phyloP scores from a whole-genome alignment of 116 monocot genomes.

The Dioscorea cayenensis region DNA sequence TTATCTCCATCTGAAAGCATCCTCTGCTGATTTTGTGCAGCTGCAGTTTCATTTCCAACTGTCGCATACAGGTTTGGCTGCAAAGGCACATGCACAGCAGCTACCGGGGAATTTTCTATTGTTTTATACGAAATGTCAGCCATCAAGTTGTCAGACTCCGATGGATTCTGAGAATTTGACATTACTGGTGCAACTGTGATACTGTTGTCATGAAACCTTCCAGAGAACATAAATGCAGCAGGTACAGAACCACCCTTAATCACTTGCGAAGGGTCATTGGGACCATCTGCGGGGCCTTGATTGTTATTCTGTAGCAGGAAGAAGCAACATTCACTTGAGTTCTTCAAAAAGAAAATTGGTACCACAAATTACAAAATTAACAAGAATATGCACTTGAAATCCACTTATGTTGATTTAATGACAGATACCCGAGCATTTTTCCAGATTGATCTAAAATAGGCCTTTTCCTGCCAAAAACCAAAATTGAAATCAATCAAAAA shows the following conservation, averaged over 20 bases:
- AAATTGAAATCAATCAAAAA: not conserved
- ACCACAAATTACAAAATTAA: too few species aligned
- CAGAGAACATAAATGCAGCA: constrained; percentile 36
- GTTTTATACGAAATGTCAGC: constrained; percentile 28
- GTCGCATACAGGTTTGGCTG: constrained; percentile 17
- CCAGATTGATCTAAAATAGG: constrained; percentile 8
- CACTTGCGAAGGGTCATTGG: constrained; percentile 35
- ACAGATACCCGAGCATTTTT: constrained; percentile 12
- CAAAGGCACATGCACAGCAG: constrained; percentile 14
- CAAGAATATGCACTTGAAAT: too few species aligned
- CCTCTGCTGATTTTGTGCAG: constrained; percentile 24
- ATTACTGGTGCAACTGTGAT: constrained; percentile 34
- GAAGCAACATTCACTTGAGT: constrained; percentile 3
- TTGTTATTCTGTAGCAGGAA: constrained; percentile 43
- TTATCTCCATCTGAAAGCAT: constrained; percentile 38
- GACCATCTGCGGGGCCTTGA: constrained; percentile 32
- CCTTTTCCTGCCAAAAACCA: constrained; percentile 6
- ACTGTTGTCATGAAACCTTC: constrained; percentile 35
- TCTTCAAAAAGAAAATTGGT: too few species aligned
- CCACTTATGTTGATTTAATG: not conserved
- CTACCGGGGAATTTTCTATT: constrained; percentile 17
- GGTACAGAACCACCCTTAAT: constrained; percentile 40
- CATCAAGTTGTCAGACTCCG: constrained; percentile 38
- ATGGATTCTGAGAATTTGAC: constrained; percentile 33
- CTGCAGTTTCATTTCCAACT: constrained; percentile 16